A percentile compares a stretch with the other conserved stretches of the same genome.
Conservation (phyloP, 257 asterid genomes). For the Rubia yunnanensis region DNA sequence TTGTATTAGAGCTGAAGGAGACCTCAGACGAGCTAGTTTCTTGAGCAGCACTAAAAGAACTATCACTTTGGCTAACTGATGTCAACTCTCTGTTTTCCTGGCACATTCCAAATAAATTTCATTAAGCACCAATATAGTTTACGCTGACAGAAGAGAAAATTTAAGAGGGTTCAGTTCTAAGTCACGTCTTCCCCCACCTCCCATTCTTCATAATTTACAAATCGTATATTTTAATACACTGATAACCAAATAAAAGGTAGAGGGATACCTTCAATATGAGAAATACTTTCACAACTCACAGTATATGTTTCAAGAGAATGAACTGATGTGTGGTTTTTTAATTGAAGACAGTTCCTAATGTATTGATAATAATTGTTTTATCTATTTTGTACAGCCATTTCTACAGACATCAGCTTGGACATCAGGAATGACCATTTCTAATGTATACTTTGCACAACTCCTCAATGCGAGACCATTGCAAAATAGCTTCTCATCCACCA, state of each 20-base stretch:
- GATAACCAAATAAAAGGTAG: neutral
- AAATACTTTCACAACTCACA: neutral
- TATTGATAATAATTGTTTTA: neutral
- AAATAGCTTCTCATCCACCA: neutral
- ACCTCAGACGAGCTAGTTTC: slow-evolving; percentile 63
- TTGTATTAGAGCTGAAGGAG: slow-evolving; percentile 45
- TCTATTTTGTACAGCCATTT: neutral
- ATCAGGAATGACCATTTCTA: neutral
- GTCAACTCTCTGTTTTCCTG: slow-evolving; percentile 69
- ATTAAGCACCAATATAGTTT: neutral
- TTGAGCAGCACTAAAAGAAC: slow-evolving; percentile 63
- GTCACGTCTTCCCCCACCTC: neutral
- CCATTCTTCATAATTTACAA: neutral
- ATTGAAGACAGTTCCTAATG: neutral
- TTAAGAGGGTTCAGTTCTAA: neutral
- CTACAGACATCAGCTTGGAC: neutral
- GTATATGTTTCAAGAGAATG: neutral
- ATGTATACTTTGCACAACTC: neutral
- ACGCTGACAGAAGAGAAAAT: neutral
- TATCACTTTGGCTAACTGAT: slow-evolving; percentile 66
- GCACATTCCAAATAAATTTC: neutral
- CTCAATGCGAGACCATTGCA: neutral
- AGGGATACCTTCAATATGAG: neutral
- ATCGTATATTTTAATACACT: neutral
- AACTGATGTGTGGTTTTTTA: neutral